Conservation (phyloP, 1,284 basidiomycete genomes). For the Cutaneotrichosporon mucoides region DNA sequence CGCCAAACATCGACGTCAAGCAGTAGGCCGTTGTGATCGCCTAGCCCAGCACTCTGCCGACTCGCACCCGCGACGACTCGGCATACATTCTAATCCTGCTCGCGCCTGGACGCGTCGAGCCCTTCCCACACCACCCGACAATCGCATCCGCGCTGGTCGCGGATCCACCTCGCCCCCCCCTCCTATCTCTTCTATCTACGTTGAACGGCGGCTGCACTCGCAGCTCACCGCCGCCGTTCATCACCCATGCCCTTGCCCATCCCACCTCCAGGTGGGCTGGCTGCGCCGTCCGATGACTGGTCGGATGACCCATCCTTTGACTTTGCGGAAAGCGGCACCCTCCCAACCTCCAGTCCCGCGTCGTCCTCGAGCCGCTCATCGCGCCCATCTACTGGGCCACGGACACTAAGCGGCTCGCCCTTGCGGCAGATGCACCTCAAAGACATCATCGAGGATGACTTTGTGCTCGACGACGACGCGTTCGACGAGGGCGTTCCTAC, state of each 20-base stretch:
- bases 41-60: too few relatives aligned
- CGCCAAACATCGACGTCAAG: too few relatives aligned
- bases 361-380: conserved; percentile 21
- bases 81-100: too few relatives aligned
- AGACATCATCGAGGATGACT: conserved; percentile 24
- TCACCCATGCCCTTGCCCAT: conserved; percentile 12
- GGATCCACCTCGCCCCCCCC: background rate
- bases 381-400: conserved; percentile 10
- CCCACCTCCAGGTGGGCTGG: conserved; percentile 26
- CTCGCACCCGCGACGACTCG: too few relatives aligned
- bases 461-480: conserved; percentile 24
- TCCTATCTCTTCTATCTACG: background rate
- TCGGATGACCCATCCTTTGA: conserved; percentile 42
- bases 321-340: conserved; percentile 19
- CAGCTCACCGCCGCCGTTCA: background rate
- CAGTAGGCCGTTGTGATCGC: too few relatives aligned
- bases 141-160: background rate
- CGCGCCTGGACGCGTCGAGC: too few relatives aligned
- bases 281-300: conserved; percentile 40
- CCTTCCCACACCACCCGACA: too few relatives aligned
- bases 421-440: conserved; percentile 25
- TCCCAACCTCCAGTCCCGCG: conserved; percentile 20
- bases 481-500: conserved; percentile 8
- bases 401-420: conserved; percentile 23
- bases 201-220: too few relatives aligned